Base-by-base conservation (phyloP, 2,329 filamentous ascomycete genomes). In the Scedosporium dehoogii region DNA sequence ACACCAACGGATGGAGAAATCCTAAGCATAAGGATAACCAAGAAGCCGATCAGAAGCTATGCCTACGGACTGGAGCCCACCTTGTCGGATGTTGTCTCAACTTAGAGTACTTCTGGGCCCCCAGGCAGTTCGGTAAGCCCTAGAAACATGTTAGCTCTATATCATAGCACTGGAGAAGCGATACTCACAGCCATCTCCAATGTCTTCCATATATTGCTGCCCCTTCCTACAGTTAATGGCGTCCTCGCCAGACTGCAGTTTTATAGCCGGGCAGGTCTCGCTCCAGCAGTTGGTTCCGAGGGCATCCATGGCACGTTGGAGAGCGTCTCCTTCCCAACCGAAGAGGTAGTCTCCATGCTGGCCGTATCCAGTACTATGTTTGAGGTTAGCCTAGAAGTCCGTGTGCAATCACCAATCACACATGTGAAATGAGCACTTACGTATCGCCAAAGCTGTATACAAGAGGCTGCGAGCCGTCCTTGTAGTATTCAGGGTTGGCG, bases 261-360 rank as follows among this genome's bases (percentile, higher is more conserved):
- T 44, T 18, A 59, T 16, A 10, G 18, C 38, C 3, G 58, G 58
- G n/a, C 58, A 59, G 33, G 38, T 42, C 29, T 59, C 58, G 38
- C 38, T 59, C 29, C 29, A 42, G 58, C 58, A 59, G 58, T 59
- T 44, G 9, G n/a, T 59, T 44, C 58, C 58, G 12, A 59, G 38
- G 12, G 33, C 79, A 73, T 80, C 80, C 63, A 70, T 68, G 41
- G 74, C 74, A 46, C 79, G 73, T 33, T 72, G 69, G 70, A 59
- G 58, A 6, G 58, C 27, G 18, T 62, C 61, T 38, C 41, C 61
- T 56, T 62, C 25, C 61, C 61, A 62, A 14, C 61, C 61, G 66
- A 79, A 79, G 9, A 74, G 64, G 62, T 74, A 74, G 62, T 74
- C 72, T 1, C 71, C 73, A 25, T 74, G 73, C 56, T 70, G 72